Conservation (phyloP, 768 basidiomycete genomes). For the Psilocybe cubensis region DNA sequence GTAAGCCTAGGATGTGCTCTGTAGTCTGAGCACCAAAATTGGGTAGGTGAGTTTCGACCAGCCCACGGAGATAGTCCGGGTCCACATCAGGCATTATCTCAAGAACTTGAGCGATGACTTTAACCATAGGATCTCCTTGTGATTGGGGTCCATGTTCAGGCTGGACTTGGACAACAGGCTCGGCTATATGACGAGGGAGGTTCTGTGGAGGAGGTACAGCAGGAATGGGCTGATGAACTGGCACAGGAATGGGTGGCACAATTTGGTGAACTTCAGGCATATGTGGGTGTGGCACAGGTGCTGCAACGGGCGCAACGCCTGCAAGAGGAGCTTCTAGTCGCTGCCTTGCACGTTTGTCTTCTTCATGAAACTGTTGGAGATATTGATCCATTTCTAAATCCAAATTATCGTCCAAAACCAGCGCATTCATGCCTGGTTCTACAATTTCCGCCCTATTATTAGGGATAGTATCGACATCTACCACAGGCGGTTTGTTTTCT, state of each 20-base stretch:
- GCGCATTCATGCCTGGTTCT: slow-evolving; percentile 1
- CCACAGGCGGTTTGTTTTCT: slow-evolving; percentile 35
- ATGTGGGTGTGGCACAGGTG: neutral
- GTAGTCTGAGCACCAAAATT: slow-evolving; percentile 36
- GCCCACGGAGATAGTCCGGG: slow-evolving; percentile 51
- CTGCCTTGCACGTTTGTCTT: neutral
- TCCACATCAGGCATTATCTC: slow-evolving; percentile 76
- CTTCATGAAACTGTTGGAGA: neutral
- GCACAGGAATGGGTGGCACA: neutral
- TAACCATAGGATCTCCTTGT: slow-evolving; percentile 17
- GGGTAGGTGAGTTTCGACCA: slow-evolving; percentile 49
- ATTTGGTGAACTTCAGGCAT: neutral
- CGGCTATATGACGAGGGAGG: slow-evolving; percentile 10
- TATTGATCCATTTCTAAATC: slow-evolving; percentile 8
- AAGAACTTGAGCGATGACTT: slow-evolving; percentile 50
- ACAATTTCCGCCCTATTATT: slow-evolving; percentile 3
- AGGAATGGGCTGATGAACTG: neutral
- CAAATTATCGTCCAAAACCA: neutral
- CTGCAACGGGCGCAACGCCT: neutral
- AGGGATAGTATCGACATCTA: neutral
- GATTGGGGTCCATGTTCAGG: slow-evolving; percentile 8
- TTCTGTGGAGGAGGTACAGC: slow-evolving; percentile 3
- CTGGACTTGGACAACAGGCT: slow-evolving; percentile 6
- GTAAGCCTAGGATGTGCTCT: slow-evolving; percentile 57
- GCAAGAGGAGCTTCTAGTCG: neutral